These are phyloP conservation scores for Globisporangium takayamanum DNA, from an alignment of 352 stramenopile genomes.

Conservation along the genomic window DNA sequence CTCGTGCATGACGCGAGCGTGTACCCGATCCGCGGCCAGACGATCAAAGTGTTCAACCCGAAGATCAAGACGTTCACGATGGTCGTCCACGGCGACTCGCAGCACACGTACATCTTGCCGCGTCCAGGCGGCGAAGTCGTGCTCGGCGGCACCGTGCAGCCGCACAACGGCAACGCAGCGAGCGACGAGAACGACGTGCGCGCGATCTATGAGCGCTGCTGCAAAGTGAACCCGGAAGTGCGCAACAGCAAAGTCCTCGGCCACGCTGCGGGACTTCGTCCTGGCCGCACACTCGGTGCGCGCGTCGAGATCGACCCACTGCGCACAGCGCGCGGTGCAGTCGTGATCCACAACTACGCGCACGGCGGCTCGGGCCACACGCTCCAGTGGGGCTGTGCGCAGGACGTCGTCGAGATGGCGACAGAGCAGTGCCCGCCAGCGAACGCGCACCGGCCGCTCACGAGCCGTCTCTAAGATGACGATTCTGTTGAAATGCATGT, in stretches of 20 bases:
- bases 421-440: conserved; percentile 12
- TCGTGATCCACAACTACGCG: conserved; percentile 70
- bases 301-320: conserved; percentile 38
- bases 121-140: conserved; percentile 53
- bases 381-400: conserved; percentile 59
- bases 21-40: conserved; percentile 55
- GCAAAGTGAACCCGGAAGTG: conserved; percentile 32
- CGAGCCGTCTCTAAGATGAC: conserved; percentile 5
- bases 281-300: conserved; percentile 29
- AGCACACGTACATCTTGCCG: conserved; percentile 67
- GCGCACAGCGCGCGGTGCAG: conserved; percentile 23
- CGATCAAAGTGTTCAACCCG: conserved; percentile 52
- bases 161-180: conserved; percentile 40
- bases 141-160: conserved; percentile 56
- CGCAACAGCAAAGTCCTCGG: conserved; percentile 32
- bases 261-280: conserved; percentile 38
- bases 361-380: conserved; percentile 64
- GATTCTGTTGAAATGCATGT: too few species aligned
- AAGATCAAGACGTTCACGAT: conserved; percentile 44
- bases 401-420: conserved; percentile 37
- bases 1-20: conserved; percentile 35
- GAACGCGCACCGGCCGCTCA: not conserved
- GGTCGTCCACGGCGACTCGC: conserved; percentile 29
- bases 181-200: conserved; percentile 37
- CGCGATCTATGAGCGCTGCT: conserved; percentile 47